Evolutionary conservation across 768 basidiomycete genomes (phyloP).

Genomic region (Lyophyllum semitale): DNA sequence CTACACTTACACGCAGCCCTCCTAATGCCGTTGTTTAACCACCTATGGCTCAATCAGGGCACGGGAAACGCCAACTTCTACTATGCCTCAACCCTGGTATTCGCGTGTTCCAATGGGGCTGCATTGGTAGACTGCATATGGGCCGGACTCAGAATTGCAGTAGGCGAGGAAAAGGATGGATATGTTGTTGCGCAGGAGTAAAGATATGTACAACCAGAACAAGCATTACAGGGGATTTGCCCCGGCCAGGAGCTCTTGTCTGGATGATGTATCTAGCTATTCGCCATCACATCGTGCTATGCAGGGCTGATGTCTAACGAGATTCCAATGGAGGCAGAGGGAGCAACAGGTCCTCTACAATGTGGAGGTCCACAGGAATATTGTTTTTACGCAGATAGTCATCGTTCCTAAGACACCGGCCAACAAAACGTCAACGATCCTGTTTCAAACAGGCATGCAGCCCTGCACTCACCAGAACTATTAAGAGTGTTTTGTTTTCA

Average conservation of each 20-base stretch:
- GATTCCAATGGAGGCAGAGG: conserved; percentile 20
- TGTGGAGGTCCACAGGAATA: conserved; percentile 42
- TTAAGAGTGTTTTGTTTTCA: conserved; percentile 21
- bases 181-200: conserved; percentile 66
- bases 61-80: conserved; percentile 98
- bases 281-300: not conserved
- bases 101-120: conserved; percentile 86
- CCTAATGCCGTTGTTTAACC: conserved; percentile 88
- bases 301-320: not conserved
- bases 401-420: conserved; percentile 45
- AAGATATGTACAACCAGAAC: not conserved
- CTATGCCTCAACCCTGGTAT: conserved; percentile 94
- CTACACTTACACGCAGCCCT: conserved; percentile 83
- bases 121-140: conserved; percentile 80
- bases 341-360: conserved; percentile 44
- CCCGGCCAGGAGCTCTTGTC: not conserved
- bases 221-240: not conserved
- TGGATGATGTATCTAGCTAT: not conserved
- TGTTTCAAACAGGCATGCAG: not conserved
- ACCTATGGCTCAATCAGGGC: conserved; percentile 88
- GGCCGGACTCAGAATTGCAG: conserved; percentile 78
- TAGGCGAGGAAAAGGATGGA: conserved; percentile 55
- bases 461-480: conserved; percentile 48
- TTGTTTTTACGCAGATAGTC: conserved; percentile 49
- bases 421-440: not conserved